Evolutionary conservation across 441 rosid genomes (phyloP), one percentile per base, ranked within the genome.

Genomic region (Lepidium campestre): DNA sequence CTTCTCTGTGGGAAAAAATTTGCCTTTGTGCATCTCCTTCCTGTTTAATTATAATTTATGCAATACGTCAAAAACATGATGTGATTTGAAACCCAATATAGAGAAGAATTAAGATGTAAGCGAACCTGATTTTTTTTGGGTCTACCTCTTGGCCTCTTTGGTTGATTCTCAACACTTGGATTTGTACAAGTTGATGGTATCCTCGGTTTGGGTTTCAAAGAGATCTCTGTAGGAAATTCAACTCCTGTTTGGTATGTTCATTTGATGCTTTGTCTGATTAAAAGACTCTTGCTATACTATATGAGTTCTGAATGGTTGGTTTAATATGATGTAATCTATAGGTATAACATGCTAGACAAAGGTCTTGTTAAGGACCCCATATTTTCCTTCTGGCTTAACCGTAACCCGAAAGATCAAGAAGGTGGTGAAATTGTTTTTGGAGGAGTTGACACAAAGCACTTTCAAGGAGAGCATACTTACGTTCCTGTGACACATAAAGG

Each of bases 351-450:
- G 88, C 68, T 86, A 37, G 66, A 81, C 36, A 88, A 86, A 78
- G 89, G 80, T 41, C 86, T 86, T 50, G 72, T 84, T 62, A 79
- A 77, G 76, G 86, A 86, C 8, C 92, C 89, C 0, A 83, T 86
- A 50, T 86, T 86, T 76, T 86, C 92, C 32, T 86, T 86, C 63
- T 86, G 92, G 92, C 78, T 86, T 50, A 86, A 84, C 79, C 88
- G 88, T 56, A 80, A 84, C 10, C 50, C 73, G 2, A 75, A 68
- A 6, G 92, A 78, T 22, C 85, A 84, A 9, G 83, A 74, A 76
- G 92, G 87, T 25, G 92, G 92, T 63, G 86, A 84, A 77, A 61
- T 86, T 61, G 89, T 86, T 46, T 86, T 86, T 80, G 92, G 92
- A 66, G 89, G 92, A 54, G 83, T 81, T 65, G 92, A 86, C 74